Conservation (phyloP, 116 monocot species). For the Dioscorea cayenensis region DNA sequence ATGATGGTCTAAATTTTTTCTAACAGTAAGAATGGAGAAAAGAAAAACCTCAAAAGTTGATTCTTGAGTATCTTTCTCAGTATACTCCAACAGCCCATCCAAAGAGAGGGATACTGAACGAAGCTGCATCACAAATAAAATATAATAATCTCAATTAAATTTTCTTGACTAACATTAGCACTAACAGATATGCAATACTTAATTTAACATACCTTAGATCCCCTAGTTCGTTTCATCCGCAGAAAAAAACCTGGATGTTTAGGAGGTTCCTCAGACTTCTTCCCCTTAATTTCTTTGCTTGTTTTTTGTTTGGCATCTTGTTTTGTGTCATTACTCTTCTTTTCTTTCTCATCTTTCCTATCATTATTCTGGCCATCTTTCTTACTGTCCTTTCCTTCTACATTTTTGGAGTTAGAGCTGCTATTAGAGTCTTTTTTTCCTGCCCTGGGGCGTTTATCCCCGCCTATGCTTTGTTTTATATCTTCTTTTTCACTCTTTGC, state of each 20-base stretch:
- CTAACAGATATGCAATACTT: not conserved
- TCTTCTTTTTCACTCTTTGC: slow-evolving; percentile 31
- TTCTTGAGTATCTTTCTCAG: slow-evolving; percentile 88
- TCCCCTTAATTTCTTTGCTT: slow-evolving; percentile 48
- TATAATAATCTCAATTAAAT: not conserved
- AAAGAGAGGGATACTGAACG: slow-evolving; percentile 84
- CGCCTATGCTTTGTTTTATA: slow-evolving; percentile 18
- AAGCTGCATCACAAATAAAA: slow-evolving; percentile 33
- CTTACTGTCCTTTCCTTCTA: slow-evolving; percentile 22
- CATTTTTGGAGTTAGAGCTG: slow-evolving; percentile 8
- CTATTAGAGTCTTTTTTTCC: slow-evolving; percentile 14
- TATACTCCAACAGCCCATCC: slow-evolving; percentile 90
- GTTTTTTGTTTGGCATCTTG: slow-evolving; percentile 30
- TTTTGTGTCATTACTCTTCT: slow-evolving; percentile 31
- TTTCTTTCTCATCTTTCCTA: slow-evolving; percentile 42
- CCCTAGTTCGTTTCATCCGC: slow-evolving; percentile 43
- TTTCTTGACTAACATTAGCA: not conserved
- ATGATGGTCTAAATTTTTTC: not conserved
- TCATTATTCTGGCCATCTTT: slow-evolving; percentile 33
- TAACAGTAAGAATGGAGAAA: not conserved
- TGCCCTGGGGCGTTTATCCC: slow-evolving; percentile 14
- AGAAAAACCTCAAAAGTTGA: slow-evolving; percentile 86
- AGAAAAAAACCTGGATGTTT: slow-evolving; percentile 72
- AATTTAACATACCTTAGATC: slow-evolving; percentile 55
- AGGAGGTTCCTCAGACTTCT: slow-evolving; percentile 61